Evolutionary conservation across 148 eudicot genomes (phyloP), one percentile per base, ranked within the genome.

Genomic region (Beta vulgaris): DNA sequence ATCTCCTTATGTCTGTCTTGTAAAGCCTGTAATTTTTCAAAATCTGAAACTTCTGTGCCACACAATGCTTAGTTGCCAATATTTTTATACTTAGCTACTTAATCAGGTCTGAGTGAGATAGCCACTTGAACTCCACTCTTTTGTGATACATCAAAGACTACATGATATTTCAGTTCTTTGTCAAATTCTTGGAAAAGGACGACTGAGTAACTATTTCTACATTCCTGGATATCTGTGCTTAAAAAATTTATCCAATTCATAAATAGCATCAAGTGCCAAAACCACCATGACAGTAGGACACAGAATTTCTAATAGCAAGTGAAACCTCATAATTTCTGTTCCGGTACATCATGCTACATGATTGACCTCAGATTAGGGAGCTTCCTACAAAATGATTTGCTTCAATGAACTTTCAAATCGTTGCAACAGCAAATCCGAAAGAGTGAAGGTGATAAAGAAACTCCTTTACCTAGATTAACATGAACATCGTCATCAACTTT

Each of bases 401-500:
- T 46, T 19, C 9, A 25, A 25, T 19, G 42, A n/a, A 51, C 28
- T 51, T 18, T 16, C 19, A 40, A 4, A 25, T 26, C 28, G 7
- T 12, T 36, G 42, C 1, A 11, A 12, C 34, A 55, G 44, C 25
- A 35, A 42, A 18, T 31, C 6, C 0, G 51, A 63, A 15, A 49
- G 34, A 36, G n/a, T 40, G 43, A 60, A 67, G 63, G 55, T 16
- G 3, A 23, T 40, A 51, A 26, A 48, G 3, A 71, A 3, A 13
- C 14, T 44, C 15, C 15, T 48, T 72, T 81, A 90, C 94, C 97
- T 79, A 90, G 69, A 85, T 92, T 92, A 36, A 92, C 95, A 75
- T 92, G 97, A 70, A 90, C 97, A 78, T 92, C 97, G 32, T 91
- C 97, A 62, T 91, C 97, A 57, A 89, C 93, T 79, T 91, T 91